Base-by-base conservation (phyloP, 352 stramenopile species). In the Phytophthora litchii region DNA sequence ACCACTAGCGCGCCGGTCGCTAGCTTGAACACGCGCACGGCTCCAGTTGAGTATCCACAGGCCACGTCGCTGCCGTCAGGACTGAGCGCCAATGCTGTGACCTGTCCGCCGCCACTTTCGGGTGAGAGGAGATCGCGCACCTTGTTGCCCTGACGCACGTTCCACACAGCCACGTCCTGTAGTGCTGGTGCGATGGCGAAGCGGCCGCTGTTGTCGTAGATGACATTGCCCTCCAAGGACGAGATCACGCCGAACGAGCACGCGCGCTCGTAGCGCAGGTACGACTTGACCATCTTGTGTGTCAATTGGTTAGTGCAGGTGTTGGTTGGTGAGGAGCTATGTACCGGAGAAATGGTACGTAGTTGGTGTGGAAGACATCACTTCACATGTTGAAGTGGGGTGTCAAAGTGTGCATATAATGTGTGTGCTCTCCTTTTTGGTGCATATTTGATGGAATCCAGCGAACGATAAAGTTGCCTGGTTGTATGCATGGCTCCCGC, bases 131-230 rank as follows among this genome's bases (percentile, higher is more conserved):
- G 64, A 55, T 89, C 75, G 53, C 89, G 83, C 52, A 91, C 86
- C 53, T 93, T 84, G 74, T 73, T 89, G 76, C 86, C 86, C 55
- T 92, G 84, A 12, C 89, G 89, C 21, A 98, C 72, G 66, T 97
- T 98, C 92, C 92, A 98, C 25, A 98, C 85, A 1, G 80, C 76
- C 31, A 98, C 78, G 52, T 97, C 84, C 68, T 97, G 86, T 42
- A 98, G 76, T 52, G 88, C 88, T 21, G 88, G 86, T 32, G 87
- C 78, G 36, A 98, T 83, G n/a, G 86, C 90, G 32, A 97, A 82
- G 51, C 86, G 76, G 13, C 89, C 90, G n/a, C 78, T 86, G 14
- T 75, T 55, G 71, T 97, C 91, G 68, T 88, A 96, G 21, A 96
- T 69, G 16, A 94, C 83, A 57, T 97, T 97, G 45, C 89, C 86